Conservation (phyloP, 306 rosid genomes). For the Gillenia trifoliata region DNA sequence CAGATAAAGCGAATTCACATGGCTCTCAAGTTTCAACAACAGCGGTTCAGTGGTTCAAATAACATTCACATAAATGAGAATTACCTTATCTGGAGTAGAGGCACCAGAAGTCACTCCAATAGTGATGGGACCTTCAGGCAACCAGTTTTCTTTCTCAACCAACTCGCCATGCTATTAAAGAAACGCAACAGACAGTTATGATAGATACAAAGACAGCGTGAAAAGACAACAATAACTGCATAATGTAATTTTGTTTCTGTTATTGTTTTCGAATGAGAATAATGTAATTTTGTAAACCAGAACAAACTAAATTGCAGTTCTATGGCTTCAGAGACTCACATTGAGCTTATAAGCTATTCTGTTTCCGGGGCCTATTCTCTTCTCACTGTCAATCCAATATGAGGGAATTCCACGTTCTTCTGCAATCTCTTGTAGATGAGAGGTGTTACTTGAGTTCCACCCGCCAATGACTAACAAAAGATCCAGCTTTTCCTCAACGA, state of each 20-base stretch:
- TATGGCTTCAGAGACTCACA: conserved; percentile 38
- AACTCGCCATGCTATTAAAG: conserved; percentile 79
- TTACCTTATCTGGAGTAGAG: conserved; percentile 98
- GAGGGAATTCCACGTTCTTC: conserved; percentile 93
- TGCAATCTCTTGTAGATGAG: conserved; percentile 97
- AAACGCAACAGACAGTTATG: background rate
- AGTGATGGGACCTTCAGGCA: conserved; percentile 79
- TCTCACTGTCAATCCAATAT: conserved; percentile 87
- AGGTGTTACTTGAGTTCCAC: conserved; percentile 96
- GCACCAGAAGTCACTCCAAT: conserved; percentile 97
- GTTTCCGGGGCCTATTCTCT: conserved; percentile 97
- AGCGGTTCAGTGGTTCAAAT: background rate
- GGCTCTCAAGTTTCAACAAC: background rate
- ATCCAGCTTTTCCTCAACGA: conserved; percentile 76
- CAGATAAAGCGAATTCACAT: background rate
- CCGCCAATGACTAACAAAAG: conserved; percentile 89
- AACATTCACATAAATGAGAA: background rate
- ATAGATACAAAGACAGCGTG: background rate
- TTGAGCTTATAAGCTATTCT: conserved; percentile 71
- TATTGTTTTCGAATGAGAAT: background rate
- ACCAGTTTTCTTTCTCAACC: conserved; percentile 84
- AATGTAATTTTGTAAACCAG: background rate
- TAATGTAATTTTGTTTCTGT: background rate
- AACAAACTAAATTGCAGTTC: conserved; percentile 8
- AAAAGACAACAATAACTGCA: background rate